These are phyloP conservation scores for Drosera capensis DNA, from an alignment of 148 eudicot species.

Conservation along the genomic window DNA sequence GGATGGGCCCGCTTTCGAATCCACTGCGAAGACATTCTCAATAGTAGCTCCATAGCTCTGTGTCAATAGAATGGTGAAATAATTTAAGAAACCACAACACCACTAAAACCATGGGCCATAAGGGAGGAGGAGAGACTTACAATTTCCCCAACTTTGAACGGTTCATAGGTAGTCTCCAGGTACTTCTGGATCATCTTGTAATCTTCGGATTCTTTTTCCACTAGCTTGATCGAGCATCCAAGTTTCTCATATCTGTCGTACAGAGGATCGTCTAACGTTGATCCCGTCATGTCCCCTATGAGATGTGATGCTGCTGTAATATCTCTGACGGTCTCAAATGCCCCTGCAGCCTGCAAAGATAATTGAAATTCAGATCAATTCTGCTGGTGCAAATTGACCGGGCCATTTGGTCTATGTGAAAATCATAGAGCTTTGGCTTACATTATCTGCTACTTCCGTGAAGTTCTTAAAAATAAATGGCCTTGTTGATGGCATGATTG, in stretches of 20 bases:
- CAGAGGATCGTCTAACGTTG: constrained; percentile 65
- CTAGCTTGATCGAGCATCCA: constrained; percentile 38
- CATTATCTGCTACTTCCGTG: constrained; percentile 64
- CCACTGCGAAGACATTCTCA: constrained; percentile 54
- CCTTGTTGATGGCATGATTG: constrained; percentile 59
- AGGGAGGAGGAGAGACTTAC: constrained; percentile 19
- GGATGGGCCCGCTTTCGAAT: constrained; percentile 51
- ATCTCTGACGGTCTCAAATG: constrained; percentile 55
- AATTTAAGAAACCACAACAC: background rate
- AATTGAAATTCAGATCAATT: background rate
- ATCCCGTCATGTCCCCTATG: constrained; percentile 57
- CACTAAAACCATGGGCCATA: background rate
- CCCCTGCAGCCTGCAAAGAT: constrained; percentile 61
- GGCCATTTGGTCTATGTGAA: background rate
- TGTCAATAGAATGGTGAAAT: background rate
- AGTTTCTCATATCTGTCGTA: constrained; percentile 46
- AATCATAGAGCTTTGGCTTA: constrained; percentile 10
- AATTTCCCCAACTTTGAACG: constrained; percentile 54
- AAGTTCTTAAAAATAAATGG: constrained; percentile 48
- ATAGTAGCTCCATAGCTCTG: constrained; percentile 66
- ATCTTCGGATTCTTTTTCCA: constrained; percentile 51
- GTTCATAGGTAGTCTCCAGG: constrained; percentile 72
- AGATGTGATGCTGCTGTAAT: constrained; percentile 55
- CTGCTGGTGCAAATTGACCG: background rate
- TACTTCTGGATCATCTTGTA: constrained; percentile 66